These are phyloP conservation scores for Podaxis mareebaensis DNA, from an alignment of 768 basidiomycete genomes.

Conservation along the genomic window DNA sequence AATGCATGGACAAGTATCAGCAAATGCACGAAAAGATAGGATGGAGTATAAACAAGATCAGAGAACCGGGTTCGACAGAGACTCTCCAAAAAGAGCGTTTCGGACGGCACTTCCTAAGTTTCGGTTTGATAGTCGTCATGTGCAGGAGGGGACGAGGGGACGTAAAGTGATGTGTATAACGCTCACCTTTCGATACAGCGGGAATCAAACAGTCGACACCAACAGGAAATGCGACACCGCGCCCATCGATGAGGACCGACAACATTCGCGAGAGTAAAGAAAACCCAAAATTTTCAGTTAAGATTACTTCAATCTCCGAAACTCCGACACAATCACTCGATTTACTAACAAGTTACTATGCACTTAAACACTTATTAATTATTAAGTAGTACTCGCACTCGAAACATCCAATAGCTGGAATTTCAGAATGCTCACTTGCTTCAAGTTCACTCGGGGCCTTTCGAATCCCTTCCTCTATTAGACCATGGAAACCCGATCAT, in stretches of 20 bases:
- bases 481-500: background rate
- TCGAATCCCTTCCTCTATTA: background rate
- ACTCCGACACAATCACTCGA: background rate
- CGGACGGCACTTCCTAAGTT: constrained; percentile 64
- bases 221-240: background rate
- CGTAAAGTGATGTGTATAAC: background rate
- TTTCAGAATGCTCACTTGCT: no score
- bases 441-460: no score
- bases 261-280: background rate
- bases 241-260: background rate
- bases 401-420: no score
- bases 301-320: constrained; percentile 6
- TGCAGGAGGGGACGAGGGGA: constrained; percentile 3
- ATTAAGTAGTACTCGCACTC: no score
- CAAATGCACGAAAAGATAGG: constrained; percentile 14
- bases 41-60: constrained; percentile 34
- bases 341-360: no score
- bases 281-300: constrained; percentile 1
- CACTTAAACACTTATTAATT: no score
- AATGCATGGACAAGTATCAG: constrained; percentile 16
- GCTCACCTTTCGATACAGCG: background rate
- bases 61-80: constrained; percentile 56
- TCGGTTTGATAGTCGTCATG: constrained; percentile 48
- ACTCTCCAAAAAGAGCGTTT: constrained; percentile 39
- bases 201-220: background rate